Conservation (phyloP, 1,284 basidiomycete species). For the Rhodofomes roseus region DNA sequence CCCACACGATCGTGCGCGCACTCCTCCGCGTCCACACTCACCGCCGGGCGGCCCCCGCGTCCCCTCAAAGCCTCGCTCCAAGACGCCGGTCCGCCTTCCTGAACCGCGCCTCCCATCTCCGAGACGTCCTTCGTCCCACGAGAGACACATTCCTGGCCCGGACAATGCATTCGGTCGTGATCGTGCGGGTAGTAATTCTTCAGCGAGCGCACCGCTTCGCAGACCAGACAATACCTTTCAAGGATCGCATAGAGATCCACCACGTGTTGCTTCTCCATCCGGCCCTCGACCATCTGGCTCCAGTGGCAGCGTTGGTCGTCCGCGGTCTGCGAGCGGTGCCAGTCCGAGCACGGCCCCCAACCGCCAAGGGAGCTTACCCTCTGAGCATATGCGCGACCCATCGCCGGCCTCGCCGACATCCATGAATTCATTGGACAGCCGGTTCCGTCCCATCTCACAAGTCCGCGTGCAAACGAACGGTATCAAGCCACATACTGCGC, state of each 20-base stretch:
- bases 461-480: background rate
- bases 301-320: background rate
- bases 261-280: background rate
- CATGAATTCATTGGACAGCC: background rate
- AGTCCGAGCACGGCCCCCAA: background rate
- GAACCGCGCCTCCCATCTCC: background rate
- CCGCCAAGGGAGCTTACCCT: background rate
- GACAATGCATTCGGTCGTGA: background rate
- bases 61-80: background rate
- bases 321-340: background rate
- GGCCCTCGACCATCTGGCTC: background rate
- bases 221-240: background rate
- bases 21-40: background rate
- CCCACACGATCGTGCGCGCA: background rate
- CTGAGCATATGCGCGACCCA: background rate
- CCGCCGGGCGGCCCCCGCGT: background rate
- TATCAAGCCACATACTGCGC: background rate
- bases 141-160: background rate
- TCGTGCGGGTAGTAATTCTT: background rate
- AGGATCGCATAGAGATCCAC: background rate
- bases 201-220: background rate
- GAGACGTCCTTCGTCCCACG: background rate
- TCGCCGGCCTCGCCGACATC: background rate
- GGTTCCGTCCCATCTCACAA: background rate
- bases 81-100: background rate